phyloP scores from a whole-genome alignment of 1,284 basidiomycete species.

The Salmacisia buchloeana region DNA sequence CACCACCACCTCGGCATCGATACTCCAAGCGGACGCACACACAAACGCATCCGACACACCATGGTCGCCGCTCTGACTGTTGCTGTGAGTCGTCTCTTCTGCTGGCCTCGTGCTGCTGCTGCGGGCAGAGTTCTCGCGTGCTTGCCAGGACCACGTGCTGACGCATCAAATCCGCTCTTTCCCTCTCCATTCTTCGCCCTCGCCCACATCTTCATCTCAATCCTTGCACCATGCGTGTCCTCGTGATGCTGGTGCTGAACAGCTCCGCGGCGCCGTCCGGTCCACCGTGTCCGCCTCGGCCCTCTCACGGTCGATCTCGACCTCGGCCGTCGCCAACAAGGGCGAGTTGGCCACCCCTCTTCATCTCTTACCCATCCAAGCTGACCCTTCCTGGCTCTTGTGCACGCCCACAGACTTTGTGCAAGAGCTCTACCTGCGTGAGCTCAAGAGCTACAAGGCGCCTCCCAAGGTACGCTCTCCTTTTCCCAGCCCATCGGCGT shows the following conservation, averaged over 20 bases:
- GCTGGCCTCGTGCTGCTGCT: background rate
- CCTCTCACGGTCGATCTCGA: constrained; percentile 35
- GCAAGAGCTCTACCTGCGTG: constrained; percentile 83
- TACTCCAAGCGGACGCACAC: background rate
- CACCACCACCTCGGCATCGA: background rate
- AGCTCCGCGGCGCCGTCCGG: constrained; percentile 16
- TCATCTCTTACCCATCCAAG: background rate
- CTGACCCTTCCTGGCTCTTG: background rate
- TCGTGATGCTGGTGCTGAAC: constrained; percentile 15
- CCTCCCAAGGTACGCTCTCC: constrained; percentile 43
- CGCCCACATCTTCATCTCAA: too few relatives aligned
- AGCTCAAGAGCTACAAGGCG: constrained; percentile 83
- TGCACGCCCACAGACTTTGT: constrained; percentile 71
- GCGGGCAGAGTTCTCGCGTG: background rate
- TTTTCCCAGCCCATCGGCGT: background rate
- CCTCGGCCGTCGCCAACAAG: constrained; percentile 42
- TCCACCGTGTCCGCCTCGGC: background rate
- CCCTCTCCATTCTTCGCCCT: background rate
- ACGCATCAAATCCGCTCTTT: background rate
- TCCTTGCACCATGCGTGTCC: constrained; percentile 15
- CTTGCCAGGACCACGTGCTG: background rate
- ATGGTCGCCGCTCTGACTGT: constrained; percentile 5
- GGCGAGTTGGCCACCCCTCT: constrained; percentile 20
- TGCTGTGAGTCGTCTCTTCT: background rate
- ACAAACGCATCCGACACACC: background rate